These are phyloP conservation scores for Leccinum glutinopallens DNA, from an alignment of 1,284 basidiomycete species.

Conservation along the genomic window DNA sequence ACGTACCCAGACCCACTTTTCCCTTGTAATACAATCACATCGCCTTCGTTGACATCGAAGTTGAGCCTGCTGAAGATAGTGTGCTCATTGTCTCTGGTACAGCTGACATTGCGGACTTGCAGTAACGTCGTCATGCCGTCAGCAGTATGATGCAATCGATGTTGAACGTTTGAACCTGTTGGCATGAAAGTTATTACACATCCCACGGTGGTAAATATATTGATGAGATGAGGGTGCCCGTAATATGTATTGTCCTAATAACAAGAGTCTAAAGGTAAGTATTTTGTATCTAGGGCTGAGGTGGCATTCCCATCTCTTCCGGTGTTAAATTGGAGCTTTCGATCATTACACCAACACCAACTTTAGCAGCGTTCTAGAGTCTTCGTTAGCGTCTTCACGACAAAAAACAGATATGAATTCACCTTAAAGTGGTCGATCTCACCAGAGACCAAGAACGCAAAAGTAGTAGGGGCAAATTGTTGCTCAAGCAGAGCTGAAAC, in stretches of 20 bases:
- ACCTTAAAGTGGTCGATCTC: conserved; percentile 99
- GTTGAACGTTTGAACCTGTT: not conserved
- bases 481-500: conserved; percentile 95
- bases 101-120: conserved; percentile 30
- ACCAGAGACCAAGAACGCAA: conserved; percentile 92
- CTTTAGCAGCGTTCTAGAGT: conserved; percentile 85
- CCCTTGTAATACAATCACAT: conserved; percentile 74
- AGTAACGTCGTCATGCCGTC: conserved; percentile 25
- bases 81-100: conserved; percentile 31
- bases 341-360: conserved; percentile 96
- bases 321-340: conserved; percentile 79
- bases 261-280: conserved; percentile 32
- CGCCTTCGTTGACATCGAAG: conserved; percentile 66
- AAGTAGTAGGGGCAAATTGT: conserved; percentile 92
- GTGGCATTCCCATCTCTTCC: conserved; percentile 76
- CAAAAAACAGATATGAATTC: conserved; percentile 25
- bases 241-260: conserved; percentile 22
- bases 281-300: conserved; percentile 45
- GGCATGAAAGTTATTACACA: not conserved
- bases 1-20: conserved; percentile 69
- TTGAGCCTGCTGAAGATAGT: conserved; percentile 57
- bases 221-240: conserved; percentile 17
- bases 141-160: not conserved
- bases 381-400: conserved; percentile 18
- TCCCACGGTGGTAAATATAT: conserved; percentile 26